Evolutionary conservation across 2,329 filamentous ascomycete genomes (phyloP), one percentile per base, ranked within the genome.

Genomic region (Trichoderma sp.): DNA sequence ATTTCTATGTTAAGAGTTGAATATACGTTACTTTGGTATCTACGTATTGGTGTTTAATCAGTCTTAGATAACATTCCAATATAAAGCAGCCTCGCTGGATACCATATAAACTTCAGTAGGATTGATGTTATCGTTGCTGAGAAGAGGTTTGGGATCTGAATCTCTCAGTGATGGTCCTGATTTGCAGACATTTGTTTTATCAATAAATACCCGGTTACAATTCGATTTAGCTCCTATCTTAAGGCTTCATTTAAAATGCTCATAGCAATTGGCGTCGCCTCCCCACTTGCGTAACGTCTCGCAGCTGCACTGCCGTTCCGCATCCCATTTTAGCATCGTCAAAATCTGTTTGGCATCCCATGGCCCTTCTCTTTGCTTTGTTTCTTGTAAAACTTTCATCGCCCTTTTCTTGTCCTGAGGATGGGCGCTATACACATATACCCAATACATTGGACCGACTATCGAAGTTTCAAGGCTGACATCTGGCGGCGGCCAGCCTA

Each of bases 391-490:
- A 34, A 60, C 21, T 30, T 60, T 60, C 18, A 60, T 60, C 18
- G 57, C 57, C 57, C 57, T 60, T 34, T 60, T 34, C 30, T 60
- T n/a, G 32, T 60, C 18, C 30, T 14, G 57, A 8, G 57, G 57
- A n/a, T 60, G 28, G 57, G 32, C 18, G 28, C 28, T 34, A 34
- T 60, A 60, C 15, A 60, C 57, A 60, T 60, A 60, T 11, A 34
- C 57, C 57, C 57, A 60, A 32, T 60, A 60, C 57, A 60, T 60
- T n/a, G 57, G 57, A n/a, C 57, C 57, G 21, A 60, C 57, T 60
- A 60, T 60, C n/a, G 57, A 32, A n/a, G 57, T 60, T 21, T 60
- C 57, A 34, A 60, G 57, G 57, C 57, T 60, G 18, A 60, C 32
- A 60, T 60, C 57, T 2, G 57, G 57, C 21, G 57, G 57, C 18